Conservation (phyloP, 371 early-diverging fungal genomes). For the Mucor irregularis region DNA sequence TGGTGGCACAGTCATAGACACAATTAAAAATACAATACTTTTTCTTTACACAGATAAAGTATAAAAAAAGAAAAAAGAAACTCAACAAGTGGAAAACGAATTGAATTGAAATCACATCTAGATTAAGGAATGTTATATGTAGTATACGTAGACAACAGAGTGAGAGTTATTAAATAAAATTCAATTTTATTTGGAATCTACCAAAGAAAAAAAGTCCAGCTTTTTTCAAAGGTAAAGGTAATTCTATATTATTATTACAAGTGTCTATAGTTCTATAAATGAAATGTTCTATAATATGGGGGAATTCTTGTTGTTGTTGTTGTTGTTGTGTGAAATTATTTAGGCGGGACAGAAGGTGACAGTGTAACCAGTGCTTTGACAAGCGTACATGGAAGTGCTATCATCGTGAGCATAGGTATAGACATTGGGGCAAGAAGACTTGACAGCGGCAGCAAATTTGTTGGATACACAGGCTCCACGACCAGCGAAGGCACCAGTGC, state of each 20-base stretch:
- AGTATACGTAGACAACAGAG: not conserved
- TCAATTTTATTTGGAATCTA: not conserved
- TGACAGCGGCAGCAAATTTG: constrained; percentile 12
- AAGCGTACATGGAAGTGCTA: constrained; percentile 30
- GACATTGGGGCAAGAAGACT: constrained; percentile 26
- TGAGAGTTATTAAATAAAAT: not conserved
- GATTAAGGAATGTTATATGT: not conserved
- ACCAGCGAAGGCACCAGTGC: constrained; percentile 18
- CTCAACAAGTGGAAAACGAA: not conserved
- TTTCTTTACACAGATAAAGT: too few relatives aligned
- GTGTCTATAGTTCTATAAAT: not conserved
- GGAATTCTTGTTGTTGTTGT: too few relatives aligned
- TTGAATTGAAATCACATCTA: not conserved
- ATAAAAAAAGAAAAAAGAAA: not conserved
- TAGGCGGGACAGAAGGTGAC: constrained; percentile 23
- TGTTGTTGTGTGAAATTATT: not conserved
- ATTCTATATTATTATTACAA: not conserved
- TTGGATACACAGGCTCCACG: constrained; percentile 20
- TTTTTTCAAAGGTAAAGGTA: not conserved
- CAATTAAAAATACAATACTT: too few relatives aligned
- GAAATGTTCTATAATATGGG: not conserved
- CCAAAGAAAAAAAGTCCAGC: not conserved
- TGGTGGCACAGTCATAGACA: too few relatives aligned
- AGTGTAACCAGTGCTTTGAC: constrained; percentile 24
- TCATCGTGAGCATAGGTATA: constrained; percentile 27